A percentile compares a stretch with the other conserved stretches of the same genome.
Evolutionary conservation across 768 basidiomycete genomes (phyloP).

Genomic region (Pulveroboletus sp.): DNA sequence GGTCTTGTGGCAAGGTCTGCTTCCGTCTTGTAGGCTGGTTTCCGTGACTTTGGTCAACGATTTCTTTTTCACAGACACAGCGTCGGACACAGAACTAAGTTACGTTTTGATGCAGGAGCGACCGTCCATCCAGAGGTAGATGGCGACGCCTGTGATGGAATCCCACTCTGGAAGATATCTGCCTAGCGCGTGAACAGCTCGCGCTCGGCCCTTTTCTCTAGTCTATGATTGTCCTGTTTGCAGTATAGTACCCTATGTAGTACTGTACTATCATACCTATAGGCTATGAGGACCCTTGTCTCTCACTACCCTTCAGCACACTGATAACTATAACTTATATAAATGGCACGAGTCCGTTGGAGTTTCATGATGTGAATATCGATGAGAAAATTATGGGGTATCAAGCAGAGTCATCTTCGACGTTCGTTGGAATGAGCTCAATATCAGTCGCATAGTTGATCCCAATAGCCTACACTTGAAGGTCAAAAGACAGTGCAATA

Average conservation of each 20-base stretch:
- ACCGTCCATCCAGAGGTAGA: background rate
- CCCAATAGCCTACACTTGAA: conserved; percentile 4
- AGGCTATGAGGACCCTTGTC: too few species aligned
- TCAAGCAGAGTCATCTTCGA: background rate
- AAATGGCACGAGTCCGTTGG: too few species aligned
- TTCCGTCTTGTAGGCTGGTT: background rate
- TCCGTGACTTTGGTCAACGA: background rate
- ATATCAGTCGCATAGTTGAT: conserved; percentile 1
- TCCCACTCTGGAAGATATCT: too few species aligned
- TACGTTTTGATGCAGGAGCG: conserved; percentile 12
- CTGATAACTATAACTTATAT: too few species aligned
- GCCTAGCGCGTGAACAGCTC: too few species aligned
- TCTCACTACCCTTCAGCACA: too few species aligned
- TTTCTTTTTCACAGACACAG: conserved; percentile 6
- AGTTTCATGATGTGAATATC: too few species aligned
- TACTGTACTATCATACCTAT: too few species aligned
- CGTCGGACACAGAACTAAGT: conserved; percentile 8
- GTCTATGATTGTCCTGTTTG: too few species aligned
- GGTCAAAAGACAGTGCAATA: background rate
- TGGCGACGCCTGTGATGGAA: background rate
- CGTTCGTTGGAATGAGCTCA: background rate
- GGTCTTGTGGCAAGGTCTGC: background rate
- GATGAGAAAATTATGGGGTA: background rate
- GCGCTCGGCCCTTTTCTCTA: too few species aligned
- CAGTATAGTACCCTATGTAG: too few species aligned